phyloP scores from a whole-genome alignment of 495 filamentous ascomycete genomes.

The Penicillium verhagenii region DNA sequence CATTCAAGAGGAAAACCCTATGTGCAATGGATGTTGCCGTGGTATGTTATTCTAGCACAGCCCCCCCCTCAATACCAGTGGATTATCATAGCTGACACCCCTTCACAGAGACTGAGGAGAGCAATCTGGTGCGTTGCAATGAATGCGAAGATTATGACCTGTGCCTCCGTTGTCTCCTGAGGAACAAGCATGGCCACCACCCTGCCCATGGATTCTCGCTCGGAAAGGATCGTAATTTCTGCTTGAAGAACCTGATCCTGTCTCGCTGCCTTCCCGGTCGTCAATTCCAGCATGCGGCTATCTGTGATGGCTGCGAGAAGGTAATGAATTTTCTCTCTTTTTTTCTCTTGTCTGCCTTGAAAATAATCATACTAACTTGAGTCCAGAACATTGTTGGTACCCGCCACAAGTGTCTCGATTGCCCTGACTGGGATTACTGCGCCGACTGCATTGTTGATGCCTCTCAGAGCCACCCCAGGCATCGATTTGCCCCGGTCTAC shows the following conservation, averaged over 20 bases:
- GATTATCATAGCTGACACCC: not conserved
- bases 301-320: conserved; percentile 94
- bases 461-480: conserved; percentile 67
- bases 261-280: conserved; percentile 77
- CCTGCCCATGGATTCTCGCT: conserved; percentile 76
- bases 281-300: conserved; percentile 75
- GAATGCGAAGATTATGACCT: conserved; percentile 89
- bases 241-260: conserved; percentile 44
- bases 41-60: conserved; percentile 55
- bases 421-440: conserved; percentile 98
- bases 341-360: not conserved
- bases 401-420: conserved; percentile 95
- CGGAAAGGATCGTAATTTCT: conserved; percentile 36
- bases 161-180: conserved; percentile 76
- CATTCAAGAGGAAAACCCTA: conserved; percentile 57
- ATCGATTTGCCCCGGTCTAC: conserved; percentile 90
- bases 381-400: conserved; percentile 73
- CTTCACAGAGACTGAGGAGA: conserved; percentile 63
- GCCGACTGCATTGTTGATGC: conserved; percentile 68
- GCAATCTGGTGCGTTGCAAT: conserved; percentile 79
- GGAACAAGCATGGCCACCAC: conserved; percentile 85
- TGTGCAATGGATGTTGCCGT: conserved; percentile 89
- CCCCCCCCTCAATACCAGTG: not conserved
- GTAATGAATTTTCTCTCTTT: conserved; percentile 29
- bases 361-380: conserved; percentile 22